phyloP scores from a whole-genome alignment of 192 early-diverging fungal genomes.

The Coemansia umbellata region DNA sequence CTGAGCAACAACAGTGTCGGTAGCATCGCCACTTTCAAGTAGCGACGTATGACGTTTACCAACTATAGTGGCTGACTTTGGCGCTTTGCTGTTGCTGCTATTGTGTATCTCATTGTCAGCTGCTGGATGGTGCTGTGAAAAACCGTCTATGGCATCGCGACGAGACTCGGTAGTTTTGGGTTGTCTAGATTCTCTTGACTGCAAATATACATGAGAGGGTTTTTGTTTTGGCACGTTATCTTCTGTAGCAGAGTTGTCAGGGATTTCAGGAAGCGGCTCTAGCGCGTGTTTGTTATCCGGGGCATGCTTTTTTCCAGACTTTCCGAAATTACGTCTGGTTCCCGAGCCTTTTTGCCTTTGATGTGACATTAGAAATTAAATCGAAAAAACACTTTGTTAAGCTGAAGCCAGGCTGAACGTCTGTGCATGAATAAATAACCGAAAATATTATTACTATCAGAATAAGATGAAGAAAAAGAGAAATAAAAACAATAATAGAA shows the following conservation, averaged over 20 bases:
- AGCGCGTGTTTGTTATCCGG: constrained; percentile 1
- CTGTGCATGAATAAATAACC: not conserved
- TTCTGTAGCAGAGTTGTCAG: constrained; percentile 4
- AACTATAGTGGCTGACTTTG: constrained; percentile 1
- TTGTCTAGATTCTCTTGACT: too few relatives aligned
- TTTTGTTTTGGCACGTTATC: not conserved
- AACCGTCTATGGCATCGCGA: not conserved
- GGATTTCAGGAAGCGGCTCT: constrained; percentile 41
- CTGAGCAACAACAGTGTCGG: not conserved
- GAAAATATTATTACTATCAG: not conserved
- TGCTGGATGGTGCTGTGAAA: not conserved
- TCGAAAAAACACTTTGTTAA: too few relatives aligned
- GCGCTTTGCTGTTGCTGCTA: not conserved
- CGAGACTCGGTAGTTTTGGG: not conserved
- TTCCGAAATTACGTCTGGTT: constrained; percentile 5
- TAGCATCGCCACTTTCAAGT: constrained; percentile 1
- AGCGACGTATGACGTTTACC: not conserved
- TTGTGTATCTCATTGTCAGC: not conserved
- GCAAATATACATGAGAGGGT: not conserved
- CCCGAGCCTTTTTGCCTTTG: constrained; percentile 15
- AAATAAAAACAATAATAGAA: too few relatives aligned
- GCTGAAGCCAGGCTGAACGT: not conserved
- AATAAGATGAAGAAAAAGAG: too few relatives aligned
- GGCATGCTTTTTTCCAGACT: constrained; percentile 8
- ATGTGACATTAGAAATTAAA: constrained; percentile 15